Evolutionary conservation across 495 filamentous ascomycete species (phyloP).

Genomic region (Trichocladium uniseriatum): DNA sequence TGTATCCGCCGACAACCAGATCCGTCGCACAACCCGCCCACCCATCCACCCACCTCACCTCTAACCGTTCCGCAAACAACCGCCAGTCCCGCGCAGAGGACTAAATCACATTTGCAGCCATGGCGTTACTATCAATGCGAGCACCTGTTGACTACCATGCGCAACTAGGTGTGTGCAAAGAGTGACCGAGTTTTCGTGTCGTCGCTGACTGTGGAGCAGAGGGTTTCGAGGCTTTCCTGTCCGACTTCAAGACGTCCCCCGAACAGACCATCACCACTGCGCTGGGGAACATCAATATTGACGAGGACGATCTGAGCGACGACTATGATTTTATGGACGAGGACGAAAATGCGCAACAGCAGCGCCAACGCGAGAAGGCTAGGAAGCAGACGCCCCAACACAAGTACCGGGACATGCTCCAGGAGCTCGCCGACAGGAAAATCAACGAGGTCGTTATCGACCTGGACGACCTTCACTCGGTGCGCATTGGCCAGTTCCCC

Average conservation of each 20-base stretch:
- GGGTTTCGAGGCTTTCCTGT: slow-evolving; percentile 81
- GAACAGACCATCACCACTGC: slow-evolving; percentile 65
- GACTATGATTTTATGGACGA: slow-evolving; percentile 95
- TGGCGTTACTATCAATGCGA: slow-evolving; percentile 71
- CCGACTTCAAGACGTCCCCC: slow-evolving; percentile 76
- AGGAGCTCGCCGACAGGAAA: slow-evolving; percentile 74
- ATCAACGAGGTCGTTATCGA: slow-evolving; percentile 71
- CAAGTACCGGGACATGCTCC: slow-evolving; percentile 88
- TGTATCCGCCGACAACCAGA: neutral
- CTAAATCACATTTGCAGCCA: slow-evolving; percentile 29
- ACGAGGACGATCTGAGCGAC: slow-evolving; percentile 81
- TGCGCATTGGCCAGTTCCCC: slow-evolving; percentile 29
- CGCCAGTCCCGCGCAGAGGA: neutral
- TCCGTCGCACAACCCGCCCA: neutral
- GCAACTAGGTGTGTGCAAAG: slow-evolving; percentile 55
- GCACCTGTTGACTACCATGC: slow-evolving; percentile 74
- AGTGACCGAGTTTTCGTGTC: neutral
- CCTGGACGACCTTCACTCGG: slow-evolving; percentile 72
- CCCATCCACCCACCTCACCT: neutral
- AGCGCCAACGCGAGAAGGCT: slow-evolving; percentile 35
- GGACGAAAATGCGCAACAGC: slow-evolving; percentile 50
- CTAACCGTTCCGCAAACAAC: neutral
- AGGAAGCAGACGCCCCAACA: slow-evolving; percentile 48
- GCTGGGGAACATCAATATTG: slow-evolving; percentile 73
- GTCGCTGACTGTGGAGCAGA: slow-evolving; percentile 33